Conservation (phyloP, 352 stramenopile genomes). For the Globisporangium middletonii region DNA sequence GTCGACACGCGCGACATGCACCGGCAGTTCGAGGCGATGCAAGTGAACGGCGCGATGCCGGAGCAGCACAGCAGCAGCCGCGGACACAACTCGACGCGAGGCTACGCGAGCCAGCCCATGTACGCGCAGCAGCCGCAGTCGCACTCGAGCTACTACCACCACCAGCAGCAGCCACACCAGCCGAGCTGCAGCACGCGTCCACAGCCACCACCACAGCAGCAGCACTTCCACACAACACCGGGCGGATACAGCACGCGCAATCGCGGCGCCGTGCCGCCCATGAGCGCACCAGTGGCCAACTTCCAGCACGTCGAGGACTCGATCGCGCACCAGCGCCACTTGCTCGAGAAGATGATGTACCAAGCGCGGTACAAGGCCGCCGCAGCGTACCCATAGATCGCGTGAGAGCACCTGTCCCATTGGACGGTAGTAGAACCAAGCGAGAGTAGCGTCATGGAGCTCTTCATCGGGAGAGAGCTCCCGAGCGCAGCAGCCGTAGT, state of each 20-base stretch:
- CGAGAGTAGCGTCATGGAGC: neutral
- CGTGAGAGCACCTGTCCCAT: neutral
- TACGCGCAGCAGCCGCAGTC: conserved; percentile 6
- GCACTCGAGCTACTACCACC: neutral
- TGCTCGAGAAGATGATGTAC: conserved; percentile 63
- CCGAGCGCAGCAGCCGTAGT: no score
- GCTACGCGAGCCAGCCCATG: neutral
- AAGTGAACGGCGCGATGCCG: neutral
- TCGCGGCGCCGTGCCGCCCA: neutral
- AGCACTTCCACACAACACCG: neutral
- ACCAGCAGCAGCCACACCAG: neutral
- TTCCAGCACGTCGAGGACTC: conserved; percentile 48
- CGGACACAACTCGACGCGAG: neutral
- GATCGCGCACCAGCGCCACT: conserved; percentile 53
- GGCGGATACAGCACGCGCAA: neutral
- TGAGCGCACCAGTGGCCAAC: conserved; percentile 11
- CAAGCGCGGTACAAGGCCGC: conserved; percentile 32
- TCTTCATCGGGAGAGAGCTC: conserved; percentile 7
- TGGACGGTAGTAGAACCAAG: neutral
- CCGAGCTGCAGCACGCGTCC: neutral
- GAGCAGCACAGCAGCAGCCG: neutral
- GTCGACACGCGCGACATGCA: conserved; percentile 35
- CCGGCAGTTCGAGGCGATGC: conserved; percentile 14
- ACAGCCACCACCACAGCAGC: neutral
- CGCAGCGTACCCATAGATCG: conserved; percentile 3